Percentiles rank a stretch among this genome's conserved stretches.
Evolutionary conservation across 306 rosid species (phyloP).

Genomic region (Crataegus laevigata): DNA sequence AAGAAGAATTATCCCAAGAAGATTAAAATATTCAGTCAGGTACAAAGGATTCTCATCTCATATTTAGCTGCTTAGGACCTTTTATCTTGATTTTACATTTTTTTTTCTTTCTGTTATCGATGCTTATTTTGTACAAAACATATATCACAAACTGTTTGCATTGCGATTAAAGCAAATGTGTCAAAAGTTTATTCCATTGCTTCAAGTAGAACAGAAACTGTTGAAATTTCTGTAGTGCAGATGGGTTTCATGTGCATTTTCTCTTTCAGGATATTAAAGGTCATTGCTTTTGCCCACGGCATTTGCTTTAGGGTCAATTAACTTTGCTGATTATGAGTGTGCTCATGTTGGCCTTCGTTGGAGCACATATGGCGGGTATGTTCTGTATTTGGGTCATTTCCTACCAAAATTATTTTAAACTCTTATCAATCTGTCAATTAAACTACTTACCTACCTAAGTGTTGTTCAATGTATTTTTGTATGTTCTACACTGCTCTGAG

Average conservation of each 20-base stretch:
- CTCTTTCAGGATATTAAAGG: constrained; percentile 65
- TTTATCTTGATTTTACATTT: neutral
- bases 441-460: neutral
- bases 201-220: no score
- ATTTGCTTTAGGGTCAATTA: constrained; percentile 86
- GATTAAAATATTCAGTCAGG: neutral
- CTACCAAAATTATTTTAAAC: neutral
- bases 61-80: neutral
- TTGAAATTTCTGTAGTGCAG: neutral
- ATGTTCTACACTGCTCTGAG: neutral
- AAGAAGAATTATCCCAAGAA: neutral
- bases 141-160: no score
- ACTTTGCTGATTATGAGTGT: constrained; percentile 96
- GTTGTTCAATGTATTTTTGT: neutral
- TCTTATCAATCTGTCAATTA: neutral
- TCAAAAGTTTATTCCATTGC: no score
- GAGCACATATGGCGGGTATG: constrained; percentile 89
- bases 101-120: neutral
- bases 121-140: no score
- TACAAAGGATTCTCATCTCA: neutral
- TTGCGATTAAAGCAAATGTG: no score
- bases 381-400: constrained; percentile 7
- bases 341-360: constrained; percentile 99
- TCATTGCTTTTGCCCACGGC: constrained; percentile 89
- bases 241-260: constrained; percentile 21